Evolutionary conservation across 2,329 filamentous ascomycete genomes (phyloP), one percentile per base, ranked within the genome.

Genomic region (Botrytis deweyae): DNA sequence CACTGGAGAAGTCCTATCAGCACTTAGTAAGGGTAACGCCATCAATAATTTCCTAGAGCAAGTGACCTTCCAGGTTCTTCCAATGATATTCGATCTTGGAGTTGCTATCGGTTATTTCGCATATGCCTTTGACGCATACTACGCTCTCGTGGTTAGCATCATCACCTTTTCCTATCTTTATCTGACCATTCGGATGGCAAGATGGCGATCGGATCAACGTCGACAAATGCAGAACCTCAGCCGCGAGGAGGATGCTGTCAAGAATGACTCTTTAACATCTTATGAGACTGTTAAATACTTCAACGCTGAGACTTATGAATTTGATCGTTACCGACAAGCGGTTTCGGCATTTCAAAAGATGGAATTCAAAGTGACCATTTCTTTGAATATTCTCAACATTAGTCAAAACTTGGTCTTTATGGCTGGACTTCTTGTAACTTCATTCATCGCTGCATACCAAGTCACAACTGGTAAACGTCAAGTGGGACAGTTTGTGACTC

Each of bases 201-300:
- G 95, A 75, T 97, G 94, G 85, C 89, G 96, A 78, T 93, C 95
- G 10, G 93, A 97, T 79, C 93, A 97, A 79, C 90, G 96, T 79
- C 89, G 96, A 75, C 90, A 95, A 80, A 98, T 98, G 92, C 95
- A 95, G 69, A 98, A 98, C 81, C 93, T 94, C 22, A 94, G 96
- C 78, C 89, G 96, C 76, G 94, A 98, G 83, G 94, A 98, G 83
- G 95, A 98, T 83, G 96, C 96, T 10, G 94, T 98, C 78, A 98
- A 98, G 84, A 98, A 98, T 81, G 96, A 99, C 82, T 98, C 96
- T 0, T 96, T 99, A 85, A 94, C 96, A 76, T 97, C 94, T n/a
- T 99, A 98, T 82, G 96, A 99, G 84, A 95, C 93, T 2, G 93
- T 95, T 81, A 96, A 95, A 81, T 95, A 95, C 80, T 96, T 96